These are phyloP conservation scores for Pichia terricola DNA, from an alignment of 1,139 yeast genomes.

Conservation along the genomic window DNA sequence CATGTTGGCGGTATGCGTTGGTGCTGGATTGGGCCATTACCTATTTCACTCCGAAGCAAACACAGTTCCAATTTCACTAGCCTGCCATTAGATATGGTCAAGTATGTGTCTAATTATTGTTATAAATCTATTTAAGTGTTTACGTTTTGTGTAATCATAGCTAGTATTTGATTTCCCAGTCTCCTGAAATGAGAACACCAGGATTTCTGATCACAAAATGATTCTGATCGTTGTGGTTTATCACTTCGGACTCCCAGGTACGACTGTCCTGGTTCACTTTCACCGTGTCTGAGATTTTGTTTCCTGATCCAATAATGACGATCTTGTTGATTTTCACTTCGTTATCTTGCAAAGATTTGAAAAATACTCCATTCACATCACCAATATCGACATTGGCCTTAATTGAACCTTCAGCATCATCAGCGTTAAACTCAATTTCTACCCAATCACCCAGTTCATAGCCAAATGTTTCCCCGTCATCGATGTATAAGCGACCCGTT, in stretches of 20 bases:
- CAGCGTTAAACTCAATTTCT: conserved; percentile 30
- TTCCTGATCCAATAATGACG: conserved; percentile 36
- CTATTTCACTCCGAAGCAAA: conserved; percentile 14
- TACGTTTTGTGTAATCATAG: too few relatives aligned
- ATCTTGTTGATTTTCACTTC: conserved; percentile 47
- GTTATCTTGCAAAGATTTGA: conserved; percentile 18
- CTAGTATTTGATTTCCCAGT: conserved; percentile 35
- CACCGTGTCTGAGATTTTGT: not conserved
- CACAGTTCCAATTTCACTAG: conserved; percentile 11
- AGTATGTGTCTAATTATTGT: too few relatives aligned
- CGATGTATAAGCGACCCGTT: conserved; percentile 58
- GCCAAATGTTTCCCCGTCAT: conserved; percentile 71
- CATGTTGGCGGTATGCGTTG: conserved; percentile 25
- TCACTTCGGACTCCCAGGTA: conserved; percentile 28
- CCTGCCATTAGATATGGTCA: conserved; percentile 21
- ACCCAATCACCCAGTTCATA: conserved; percentile 43
- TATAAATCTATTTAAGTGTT: too few relatives aligned
- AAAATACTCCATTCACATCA: conserved; percentile 20
- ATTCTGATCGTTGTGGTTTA: conserved; percentile 11
- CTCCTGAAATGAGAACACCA: conserved; percentile 34
- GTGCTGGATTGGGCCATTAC: conserved; percentile 24
- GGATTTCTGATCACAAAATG: conserved; percentile 44
- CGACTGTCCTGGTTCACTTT: conserved; percentile 29
- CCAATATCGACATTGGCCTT: conserved; percentile 18
- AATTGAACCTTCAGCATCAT: conserved; percentile 20